Base-by-base conservation (phyloP, 495 filamentous ascomycete genomes). In the Opeltia flavorubescens region DNA sequence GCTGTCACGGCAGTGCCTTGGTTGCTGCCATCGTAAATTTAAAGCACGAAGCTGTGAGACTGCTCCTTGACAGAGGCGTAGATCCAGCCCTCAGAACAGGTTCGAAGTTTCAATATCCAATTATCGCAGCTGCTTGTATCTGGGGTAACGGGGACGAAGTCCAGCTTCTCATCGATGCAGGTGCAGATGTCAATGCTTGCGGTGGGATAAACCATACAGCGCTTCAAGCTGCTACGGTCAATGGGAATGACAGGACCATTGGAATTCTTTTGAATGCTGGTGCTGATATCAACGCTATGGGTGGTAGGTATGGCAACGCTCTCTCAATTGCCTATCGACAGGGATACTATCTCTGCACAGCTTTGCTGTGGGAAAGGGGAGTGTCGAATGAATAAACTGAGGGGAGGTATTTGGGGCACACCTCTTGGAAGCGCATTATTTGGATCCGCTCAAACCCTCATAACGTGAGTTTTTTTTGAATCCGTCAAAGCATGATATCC, bases 1-100 rank as follows among this genome's bases (percentile, higher is more conserved):
- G 38, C 20, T 25, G 23, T 24, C 34, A 52, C 18, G 50, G 52
- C 27, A 61, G 53, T 27, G 43, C 56, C 12, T 43, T 62, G 23
- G 50, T 57, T 31, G 33, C 41, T 23, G 55, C 59, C 25, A 47
- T 49, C 5, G 0, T n/a, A 7, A 11, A 36, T 6, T 34, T 46
- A 27, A 18, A 34, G 6, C 40, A 30, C 2, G 40, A 15, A 1
- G 48, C 53, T 11, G 48, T 56, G 9, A 41, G 48, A 44, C 12
- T 54, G 4, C 52, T 62, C 1, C 30, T 60, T 1, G 30, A 47
- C 4, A 20, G 26, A 15, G 49, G 34, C 4, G 27, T 24, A 8
- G 38, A 49, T 41, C 38, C 38, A 17, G 13, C 38, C 25, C 38
- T 41, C 5, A 21, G 21, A 9, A 21, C 38, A 25, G 8, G 38